Percentiles rank a stretch among this genome's conserved stretches.
phyloP scores from a whole-genome alignment of 129 eudicot genomes.

The Helianthus annuus region DNA sequence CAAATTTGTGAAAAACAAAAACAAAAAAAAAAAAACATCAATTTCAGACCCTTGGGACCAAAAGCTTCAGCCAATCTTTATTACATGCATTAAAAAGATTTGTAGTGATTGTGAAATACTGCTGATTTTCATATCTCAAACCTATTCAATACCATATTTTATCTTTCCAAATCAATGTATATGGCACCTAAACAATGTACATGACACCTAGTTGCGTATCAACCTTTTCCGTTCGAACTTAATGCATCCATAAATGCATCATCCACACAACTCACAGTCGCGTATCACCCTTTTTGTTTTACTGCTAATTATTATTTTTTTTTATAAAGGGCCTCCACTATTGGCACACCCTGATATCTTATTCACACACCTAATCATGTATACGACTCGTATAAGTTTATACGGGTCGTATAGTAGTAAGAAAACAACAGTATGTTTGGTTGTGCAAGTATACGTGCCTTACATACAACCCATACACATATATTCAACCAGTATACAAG shows the following conservation, averaged over 20 bases:
- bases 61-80: not conserved
- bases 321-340: too few species aligned
- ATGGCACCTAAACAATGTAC: not conserved
- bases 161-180: not conserved
- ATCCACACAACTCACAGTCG: not conserved
- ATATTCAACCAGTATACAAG: too few species aligned
- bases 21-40: not conserved
- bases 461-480: too few species aligned
- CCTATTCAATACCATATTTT: not conserved
- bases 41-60: constrained; percentile 6
- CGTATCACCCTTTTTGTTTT: not conserved
- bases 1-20: not conserved
- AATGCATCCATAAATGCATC: not conserved
- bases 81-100: not conserved
- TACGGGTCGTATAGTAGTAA: too few species aligned
- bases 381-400: too few species aligned
- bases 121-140: not conserved
- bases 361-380: too few species aligned
- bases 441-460: too few species aligned
- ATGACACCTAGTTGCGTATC: not conserved
- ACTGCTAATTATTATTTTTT: not conserved
- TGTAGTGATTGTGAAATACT: not conserved
- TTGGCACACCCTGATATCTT: too few species aligned
- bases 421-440: too few species aligned
- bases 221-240: not conserved